Percentiles rank a stretch among this genome's conserved stretches.
Conservation (phyloP, 805 yeast genomes). For the Yueomyces sinensis region DNA sequence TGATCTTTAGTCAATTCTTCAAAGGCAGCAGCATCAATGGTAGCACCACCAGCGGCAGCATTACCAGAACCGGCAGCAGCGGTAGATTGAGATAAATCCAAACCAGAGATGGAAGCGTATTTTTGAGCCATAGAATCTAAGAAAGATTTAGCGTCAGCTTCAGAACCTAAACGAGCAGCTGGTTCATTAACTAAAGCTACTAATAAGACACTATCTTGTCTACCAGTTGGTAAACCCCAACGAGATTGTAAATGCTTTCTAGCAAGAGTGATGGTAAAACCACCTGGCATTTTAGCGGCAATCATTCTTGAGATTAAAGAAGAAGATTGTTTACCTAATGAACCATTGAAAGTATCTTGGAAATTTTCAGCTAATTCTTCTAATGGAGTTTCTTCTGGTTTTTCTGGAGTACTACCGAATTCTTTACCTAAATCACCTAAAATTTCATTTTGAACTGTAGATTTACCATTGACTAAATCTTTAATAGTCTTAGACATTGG, state of each 20-base stretch:
- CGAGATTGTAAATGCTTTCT: constrained; percentile 84
- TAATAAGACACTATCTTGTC: constrained; percentile 85
- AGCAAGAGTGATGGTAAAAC: constrained; percentile 83
- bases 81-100: constrained; percentile 57
- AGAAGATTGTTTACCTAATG: constrained; percentile 85
- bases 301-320: constrained; percentile 82
- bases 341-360: constrained; percentile 82
- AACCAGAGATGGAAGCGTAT: constrained; percentile 74
- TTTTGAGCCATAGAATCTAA: constrained; percentile 72
- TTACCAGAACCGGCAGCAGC: constrained; percentile 37
- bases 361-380: constrained; percentile 90
- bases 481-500: constrained; percentile 89
- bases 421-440: constrained; percentile 98
- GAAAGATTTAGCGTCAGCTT: constrained; percentile 81
- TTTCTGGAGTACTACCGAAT: constrained; percentile 95
- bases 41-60: constrained; percentile 66
- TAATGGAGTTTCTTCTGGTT: constrained; percentile 96
- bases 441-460: constrained; percentile 96
- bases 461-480: constrained; percentile 96
- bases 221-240: constrained; percentile 87
- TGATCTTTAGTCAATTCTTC: constrained; percentile 46
- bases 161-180: constrained; percentile 71
- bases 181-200: constrained; percentile 85
- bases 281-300: constrained; percentile 99
- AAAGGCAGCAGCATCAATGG: constrained; percentile 89